Evolutionary conservation across 768 basidiomycete genomes (phyloP).

Genomic region (Auricularia sp.): DNA sequence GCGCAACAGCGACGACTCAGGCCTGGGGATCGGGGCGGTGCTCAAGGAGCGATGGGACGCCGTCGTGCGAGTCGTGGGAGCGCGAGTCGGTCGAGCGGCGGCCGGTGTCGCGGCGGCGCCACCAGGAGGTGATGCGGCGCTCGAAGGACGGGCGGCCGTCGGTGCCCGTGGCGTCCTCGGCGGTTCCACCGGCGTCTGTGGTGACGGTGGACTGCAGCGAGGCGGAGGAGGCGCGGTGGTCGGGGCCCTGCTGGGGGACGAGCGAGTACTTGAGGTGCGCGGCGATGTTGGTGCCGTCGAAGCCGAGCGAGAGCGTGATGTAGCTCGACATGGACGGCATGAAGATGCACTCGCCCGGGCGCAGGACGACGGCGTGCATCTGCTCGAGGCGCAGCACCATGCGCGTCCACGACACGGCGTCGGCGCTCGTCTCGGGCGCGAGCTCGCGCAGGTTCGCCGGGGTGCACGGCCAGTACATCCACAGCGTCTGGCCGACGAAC

Average conservation of each 20-base stretch:
- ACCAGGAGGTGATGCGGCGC: not conserved
- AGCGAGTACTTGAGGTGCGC: conserved; percentile 1
- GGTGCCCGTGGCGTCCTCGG: not conserved
- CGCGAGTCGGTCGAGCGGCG: no score
- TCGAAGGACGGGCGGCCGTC: not conserved
- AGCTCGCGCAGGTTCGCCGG: not conserved
- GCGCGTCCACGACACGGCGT: not conserved
- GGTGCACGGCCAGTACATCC: conserved; percentile 1
- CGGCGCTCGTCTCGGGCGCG: not conserved
- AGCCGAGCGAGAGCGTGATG: not conserved
- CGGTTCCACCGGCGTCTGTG: not conserved
- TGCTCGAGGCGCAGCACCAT: not conserved
- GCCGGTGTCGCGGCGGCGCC: no score
- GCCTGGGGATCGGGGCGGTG: no score
- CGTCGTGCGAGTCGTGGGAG: no score
- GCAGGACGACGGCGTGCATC: conserved; percentile 1
- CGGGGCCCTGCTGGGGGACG: not conserved
- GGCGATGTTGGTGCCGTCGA: conserved; percentile 3
- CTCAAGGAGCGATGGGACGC: no score
- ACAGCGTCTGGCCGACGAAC: conserved; percentile 1
- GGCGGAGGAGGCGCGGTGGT: not conserved
- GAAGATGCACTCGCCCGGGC: conserved; percentile 3
- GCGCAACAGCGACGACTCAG: no score
- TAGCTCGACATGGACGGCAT: not conserved
- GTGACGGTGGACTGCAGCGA: not conserved